Evolutionary conservation across 192 early-diverging fungal species (phyloP).

Genomic region (Chytriomyces sp.): DNA sequence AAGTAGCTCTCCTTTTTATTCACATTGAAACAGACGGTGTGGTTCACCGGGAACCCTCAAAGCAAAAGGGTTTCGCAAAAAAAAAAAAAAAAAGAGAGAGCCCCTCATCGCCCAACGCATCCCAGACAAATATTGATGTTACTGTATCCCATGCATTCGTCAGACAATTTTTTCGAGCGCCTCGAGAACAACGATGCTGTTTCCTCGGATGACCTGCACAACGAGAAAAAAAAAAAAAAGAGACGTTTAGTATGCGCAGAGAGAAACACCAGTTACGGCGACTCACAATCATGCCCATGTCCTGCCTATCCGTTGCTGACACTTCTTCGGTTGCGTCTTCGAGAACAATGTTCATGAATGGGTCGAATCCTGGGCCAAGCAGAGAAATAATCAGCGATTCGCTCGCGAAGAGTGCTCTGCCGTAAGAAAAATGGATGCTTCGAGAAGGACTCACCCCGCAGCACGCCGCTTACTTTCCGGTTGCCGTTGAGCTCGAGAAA

Average conservation of each 20-base stretch:
- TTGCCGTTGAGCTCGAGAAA: constrained; percentile 89
- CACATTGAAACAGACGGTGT: too few species aligned
- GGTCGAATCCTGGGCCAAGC: constrained; percentile 76
- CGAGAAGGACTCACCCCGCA: constrained; percentile 68
- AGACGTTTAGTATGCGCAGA: background rate
- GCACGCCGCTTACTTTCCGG: constrained; percentile 89
- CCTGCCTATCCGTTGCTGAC: constrained; percentile 64
- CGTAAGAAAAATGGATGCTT: background rate
- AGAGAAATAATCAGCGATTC: constrained; percentile 5
- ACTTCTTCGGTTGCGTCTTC: constrained; percentile 89
- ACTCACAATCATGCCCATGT: constrained; percentile 87
- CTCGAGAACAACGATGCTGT: constrained; percentile 61
- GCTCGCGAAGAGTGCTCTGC: background rate
- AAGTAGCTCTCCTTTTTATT: too few species aligned
- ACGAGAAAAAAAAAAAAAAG: background rate
- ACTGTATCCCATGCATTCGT: background rate
- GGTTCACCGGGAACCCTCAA: too few species aligned
- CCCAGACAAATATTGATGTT: too few species aligned
- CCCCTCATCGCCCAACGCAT: too few species aligned
- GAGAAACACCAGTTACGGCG: background rate
- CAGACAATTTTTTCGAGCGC: constrained; percentile 55
- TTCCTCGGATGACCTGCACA: constrained; percentile 62
- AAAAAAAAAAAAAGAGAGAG: background rate
- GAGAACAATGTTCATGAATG: constrained; percentile 99
- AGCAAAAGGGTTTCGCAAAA: background rate